Conservation (phyloP, 345 rosid species). For the Punica granatum region DNA sequence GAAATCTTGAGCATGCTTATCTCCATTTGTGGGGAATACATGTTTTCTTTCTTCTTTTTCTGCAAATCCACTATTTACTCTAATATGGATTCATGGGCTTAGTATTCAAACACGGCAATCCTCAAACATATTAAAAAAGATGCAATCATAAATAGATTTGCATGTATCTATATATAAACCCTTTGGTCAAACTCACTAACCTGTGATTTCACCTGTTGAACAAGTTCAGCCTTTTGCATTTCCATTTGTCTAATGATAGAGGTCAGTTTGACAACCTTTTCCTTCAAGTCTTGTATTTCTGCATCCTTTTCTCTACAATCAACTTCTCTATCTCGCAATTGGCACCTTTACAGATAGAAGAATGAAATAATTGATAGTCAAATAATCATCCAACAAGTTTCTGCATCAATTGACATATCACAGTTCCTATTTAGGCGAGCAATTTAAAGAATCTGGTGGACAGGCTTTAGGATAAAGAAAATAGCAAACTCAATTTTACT, state of each 20-base stretch:
- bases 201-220: slow-evolving; percentile 56
- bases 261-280: slow-evolving; percentile 54
- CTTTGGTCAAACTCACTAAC: slow-evolving; percentile 24
- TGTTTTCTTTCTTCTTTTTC: too few species aligned
- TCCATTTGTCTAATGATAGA: slow-evolving; percentile 52
- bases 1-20: not conserved
- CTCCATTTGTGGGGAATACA: too few species aligned
- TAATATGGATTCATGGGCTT: not conserved
- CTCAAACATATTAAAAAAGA: not conserved
- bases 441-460: not conserved
- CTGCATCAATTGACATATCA: not conserved
- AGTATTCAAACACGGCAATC: not conserved
- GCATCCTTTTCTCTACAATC: slow-evolving; percentile 66
- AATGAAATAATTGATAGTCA: slow-evolving; percentile 4
- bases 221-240: slow-evolving; percentile 56
- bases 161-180: not conserved
- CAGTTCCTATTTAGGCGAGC: not conserved
- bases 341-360: slow-evolving; percentile 47
- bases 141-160: not conserved
- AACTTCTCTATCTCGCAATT: slow-evolving; percentile 70
- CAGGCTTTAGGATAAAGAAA: not conserved
- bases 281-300: slow-evolving; percentile 66
- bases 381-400: not conserved
- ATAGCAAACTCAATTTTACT: slow-evolving; percentile 1
- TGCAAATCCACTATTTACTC: not conserved